A percentile compares a stretch with the other conserved stretches of the same genome.
phyloP scores from a whole-genome alignment of 331 rosid genomes.

The Rhamnella rubrinervis region DNA sequence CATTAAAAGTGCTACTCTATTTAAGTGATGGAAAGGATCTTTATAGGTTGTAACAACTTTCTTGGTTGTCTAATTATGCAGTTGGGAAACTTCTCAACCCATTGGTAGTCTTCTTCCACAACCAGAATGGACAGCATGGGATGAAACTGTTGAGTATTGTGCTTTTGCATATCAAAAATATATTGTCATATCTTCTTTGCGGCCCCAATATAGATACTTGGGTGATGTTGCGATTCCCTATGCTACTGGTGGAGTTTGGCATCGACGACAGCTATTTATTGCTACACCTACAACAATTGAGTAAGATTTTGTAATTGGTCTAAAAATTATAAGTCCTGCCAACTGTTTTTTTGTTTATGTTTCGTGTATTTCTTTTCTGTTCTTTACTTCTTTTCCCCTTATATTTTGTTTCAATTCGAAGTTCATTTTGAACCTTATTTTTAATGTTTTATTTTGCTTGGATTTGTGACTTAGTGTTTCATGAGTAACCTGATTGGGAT shows the following conservation, averaged over 20 bases:
- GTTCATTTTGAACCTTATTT: too few relatives aligned
- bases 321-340: conserved; percentile 1
- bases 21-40: conserved; percentile 14
- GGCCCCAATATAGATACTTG: conserved; percentile 93
- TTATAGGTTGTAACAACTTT: background rate
- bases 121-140: conserved; percentile 99
- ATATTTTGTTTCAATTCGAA: too few relatives aligned
- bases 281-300: conserved; percentile 95
- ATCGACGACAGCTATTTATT: conserved; percentile 91
- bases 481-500: background rate
- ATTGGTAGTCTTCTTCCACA: conserved; percentile 98
- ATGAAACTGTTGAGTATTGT: conserved; percentile 93
- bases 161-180: conserved; percentile 92
- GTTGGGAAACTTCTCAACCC: conserved; percentile 99
- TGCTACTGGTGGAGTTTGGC: conserved; percentile 97
- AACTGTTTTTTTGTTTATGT: conserved; percentile 3
- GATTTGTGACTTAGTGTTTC: too few relatives aligned
- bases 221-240: conserved; percentile 96
- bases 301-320: conserved; percentile 50
- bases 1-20: background rate
- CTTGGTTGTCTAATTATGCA: conserved; percentile 26
- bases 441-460: too few relatives aligned
- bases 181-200: conserved; percentile 93
- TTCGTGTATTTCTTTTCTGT: background rate
- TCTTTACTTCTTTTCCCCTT: background rate